Percentiles rank a stretch among this genome's conserved stretches.
Evolutionary conservation across 139 green algal species (phyloP).

Genomic region (Tetradesmus obliquus): DNA sequence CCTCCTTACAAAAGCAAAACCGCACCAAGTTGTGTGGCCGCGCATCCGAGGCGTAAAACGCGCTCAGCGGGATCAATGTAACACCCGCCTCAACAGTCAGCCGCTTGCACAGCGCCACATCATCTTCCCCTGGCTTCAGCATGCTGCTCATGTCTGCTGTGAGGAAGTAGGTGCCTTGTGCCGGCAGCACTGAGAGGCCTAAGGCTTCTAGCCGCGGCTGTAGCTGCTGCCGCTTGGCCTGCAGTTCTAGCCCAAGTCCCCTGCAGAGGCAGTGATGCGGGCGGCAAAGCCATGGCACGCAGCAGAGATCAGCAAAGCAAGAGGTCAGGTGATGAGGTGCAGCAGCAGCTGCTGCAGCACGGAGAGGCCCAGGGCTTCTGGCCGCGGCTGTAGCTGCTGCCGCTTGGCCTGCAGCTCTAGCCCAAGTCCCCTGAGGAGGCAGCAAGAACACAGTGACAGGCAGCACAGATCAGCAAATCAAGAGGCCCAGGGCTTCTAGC

Average conservation of each 20-base stretch:
- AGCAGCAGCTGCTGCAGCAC: too few relatives aligned
- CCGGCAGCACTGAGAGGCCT: constrained; percentile 73
- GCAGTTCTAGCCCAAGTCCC: constrained; percentile 55
- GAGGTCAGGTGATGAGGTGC: not conserved
- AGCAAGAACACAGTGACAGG: constrained; percentile 4
- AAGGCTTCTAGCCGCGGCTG: constrained; percentile 56
- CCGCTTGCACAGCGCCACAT: constrained; percentile 75
- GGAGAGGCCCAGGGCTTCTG: not conserved
- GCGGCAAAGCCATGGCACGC: not conserved
- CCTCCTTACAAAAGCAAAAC: constrained; percentile 88
- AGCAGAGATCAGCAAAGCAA: not conserved
- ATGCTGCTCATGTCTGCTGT: constrained; percentile 74
- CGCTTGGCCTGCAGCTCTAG: not conserved
- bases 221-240: constrained; percentile 65
- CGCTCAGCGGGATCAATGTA: constrained; percentile 76
- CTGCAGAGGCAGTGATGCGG: constrained; percentile 30
- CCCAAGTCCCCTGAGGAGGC: not conserved
- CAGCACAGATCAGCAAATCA: constrained; percentile 44
- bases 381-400: not conserved
- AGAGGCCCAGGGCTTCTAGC: constrained; percentile 74
- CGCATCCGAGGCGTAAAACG: constrained; percentile 36
- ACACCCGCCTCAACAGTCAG: constrained; percentile 79
- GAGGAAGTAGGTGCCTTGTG: constrained; percentile 87
- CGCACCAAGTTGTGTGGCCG: constrained; percentile 49
- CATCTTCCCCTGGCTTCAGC: constrained; percentile 57